phyloP scores from a whole-genome alignment of 805 yeast genomes.

The Ogataea polymorpha region DNA sequence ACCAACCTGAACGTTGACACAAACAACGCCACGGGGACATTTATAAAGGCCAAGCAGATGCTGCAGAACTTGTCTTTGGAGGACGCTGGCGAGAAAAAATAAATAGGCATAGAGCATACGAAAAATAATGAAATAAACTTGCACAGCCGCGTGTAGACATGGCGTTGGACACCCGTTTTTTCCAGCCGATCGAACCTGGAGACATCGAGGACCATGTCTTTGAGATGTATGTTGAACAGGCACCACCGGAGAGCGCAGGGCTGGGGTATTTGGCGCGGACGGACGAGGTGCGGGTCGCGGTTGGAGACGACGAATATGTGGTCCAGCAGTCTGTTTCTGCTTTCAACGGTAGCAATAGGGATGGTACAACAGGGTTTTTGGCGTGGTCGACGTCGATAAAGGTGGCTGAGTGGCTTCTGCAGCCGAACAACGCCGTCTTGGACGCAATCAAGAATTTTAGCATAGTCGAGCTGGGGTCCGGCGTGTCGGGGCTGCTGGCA shows the following conservation, averaged over 20 bases:
- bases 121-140: conserved; percentile 1
- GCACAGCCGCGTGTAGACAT: conserved; percentile 3
- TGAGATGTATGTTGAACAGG: conserved; percentile 22
- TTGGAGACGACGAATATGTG: conserved; percentile 19
- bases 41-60: conserved; percentile 25
- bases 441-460: conserved; percentile 18
- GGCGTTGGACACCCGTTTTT: neutral
- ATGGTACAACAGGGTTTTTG: conserved; percentile 59
- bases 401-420: conserved; percentile 53
- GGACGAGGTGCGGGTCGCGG: conserved; percentile 15
- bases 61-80: conserved; percentile 16
- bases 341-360: conserved; percentile 32
- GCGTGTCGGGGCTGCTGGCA: conserved; percentile 52
- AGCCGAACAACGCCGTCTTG: conserved; percentile 28
- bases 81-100: conserved; percentile 4
- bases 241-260: conserved; percentile 14
- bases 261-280: conserved; percentile 27
- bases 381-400: conserved; percentile 54
- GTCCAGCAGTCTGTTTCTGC: conserved; percentile 35
- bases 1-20: conserved; percentile 16
- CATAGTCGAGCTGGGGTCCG: conserved; percentile 62
- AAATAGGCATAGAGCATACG: conserved; percentile 1
- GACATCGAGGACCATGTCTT: conserved; percentile 27
- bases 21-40: conserved; percentile 23
- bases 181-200: conserved; percentile 12